A percentile compares a stretch with the other conserved stretches of the same genome.
Evolutionary conservation across 2,329 filamentous ascomycete species (phyloP).

Genomic region (Leptosphaerulina australis): DNA sequence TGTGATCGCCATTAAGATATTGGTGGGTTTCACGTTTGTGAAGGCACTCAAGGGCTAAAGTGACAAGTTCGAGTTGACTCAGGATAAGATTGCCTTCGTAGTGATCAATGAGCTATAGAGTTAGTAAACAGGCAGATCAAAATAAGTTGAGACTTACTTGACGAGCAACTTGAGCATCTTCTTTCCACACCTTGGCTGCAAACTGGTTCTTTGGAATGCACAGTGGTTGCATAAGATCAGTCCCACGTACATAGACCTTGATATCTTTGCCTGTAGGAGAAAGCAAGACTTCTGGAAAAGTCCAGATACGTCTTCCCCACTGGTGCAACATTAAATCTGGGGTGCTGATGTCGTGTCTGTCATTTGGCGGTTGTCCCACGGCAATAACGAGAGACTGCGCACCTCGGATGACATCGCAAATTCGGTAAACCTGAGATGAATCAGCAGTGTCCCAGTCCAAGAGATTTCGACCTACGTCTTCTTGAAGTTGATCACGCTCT

Average conservation of each 20-base stretch:
- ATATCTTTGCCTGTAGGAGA: constrained; percentile 39
- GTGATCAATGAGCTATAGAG: constrained; percentile 53
- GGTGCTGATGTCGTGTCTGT: constrained; percentile 27
- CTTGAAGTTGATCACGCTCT: constrained; percentile 38
- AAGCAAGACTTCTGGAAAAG: constrained; percentile 53
- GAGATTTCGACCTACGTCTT: constrained; percentile 29
- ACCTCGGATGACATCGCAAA: constrained; percentile 55
- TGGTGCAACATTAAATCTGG: constrained; percentile 45
- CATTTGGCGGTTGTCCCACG: constrained; percentile 41
- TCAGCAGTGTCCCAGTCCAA: not conserved
- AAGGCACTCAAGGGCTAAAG: constrained; percentile 51
- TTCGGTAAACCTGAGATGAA: constrained; percentile 48
- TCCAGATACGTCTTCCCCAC: constrained; percentile 57
- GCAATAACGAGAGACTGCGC: constrained; percentile 53
- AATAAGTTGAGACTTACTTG: constrained; percentile 21
- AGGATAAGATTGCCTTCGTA: constrained; percentile 53
- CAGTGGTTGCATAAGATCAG: constrained; percentile 29
- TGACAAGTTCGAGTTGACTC: constrained; percentile 51
- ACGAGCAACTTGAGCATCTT: constrained; percentile 46
- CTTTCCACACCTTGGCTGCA: constrained; percentile 48
- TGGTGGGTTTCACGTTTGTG: constrained; percentile 47
- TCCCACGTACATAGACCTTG: constrained; percentile 41
- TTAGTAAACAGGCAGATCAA: constrained; percentile 2
- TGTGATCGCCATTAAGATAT: constrained; percentile 50
- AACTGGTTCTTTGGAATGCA: constrained; percentile 51